These are phyloP conservation scores for Penicillium cosmopolitanum DNA, from an alignment of 495 filamentous ascomycete genomes.

Conservation along the genomic window DNA sequence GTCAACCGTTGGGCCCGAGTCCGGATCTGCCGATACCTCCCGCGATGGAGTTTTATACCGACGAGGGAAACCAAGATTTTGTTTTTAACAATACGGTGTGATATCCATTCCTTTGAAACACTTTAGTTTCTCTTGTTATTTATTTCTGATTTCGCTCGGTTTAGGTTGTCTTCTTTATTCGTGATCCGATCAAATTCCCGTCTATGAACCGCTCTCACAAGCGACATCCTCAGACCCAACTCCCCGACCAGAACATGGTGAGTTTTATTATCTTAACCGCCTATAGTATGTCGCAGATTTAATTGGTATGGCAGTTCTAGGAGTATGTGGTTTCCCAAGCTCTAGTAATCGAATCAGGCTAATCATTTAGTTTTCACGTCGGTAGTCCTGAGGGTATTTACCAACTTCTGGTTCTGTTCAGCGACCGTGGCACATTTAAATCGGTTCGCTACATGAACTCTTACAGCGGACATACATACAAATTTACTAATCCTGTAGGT, in stretches of 20 bases:
- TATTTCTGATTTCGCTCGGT: background rate
- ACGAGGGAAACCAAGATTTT: conserved; percentile 74
- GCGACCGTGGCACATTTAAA: conserved; percentile 65
- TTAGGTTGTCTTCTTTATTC: conserved; percentile 54
- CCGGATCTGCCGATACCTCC: conserved; percentile 65
- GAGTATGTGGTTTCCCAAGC: no score
- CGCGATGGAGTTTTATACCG: conserved; percentile 80
- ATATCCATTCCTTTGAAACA: no score
- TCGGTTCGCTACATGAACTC: conserved; percentile 64
- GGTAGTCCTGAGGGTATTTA: conserved; percentile 67
- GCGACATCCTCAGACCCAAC: conserved; percentile 49
- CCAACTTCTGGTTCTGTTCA: conserved; percentile 66
- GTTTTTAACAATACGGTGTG: conserved; percentile 39
- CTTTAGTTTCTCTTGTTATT: no score
- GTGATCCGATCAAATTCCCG: conserved; percentile 60
- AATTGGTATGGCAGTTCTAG: no score
- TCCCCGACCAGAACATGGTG: conserved; percentile 56
- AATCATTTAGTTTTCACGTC: conserved; percentile 48
- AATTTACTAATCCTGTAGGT: conserved; percentile 50
- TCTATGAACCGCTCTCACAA: conserved; percentile 57
- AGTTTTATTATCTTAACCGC: background rate
- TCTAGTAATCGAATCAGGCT: no score
- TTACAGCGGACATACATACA: conserved; percentile 70
- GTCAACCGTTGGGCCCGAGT: conserved; percentile 67
- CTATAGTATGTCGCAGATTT: no score